phyloP scores from a whole-genome alignment of 805 yeast species.

The Tanozyma kutaoensis region DNA sequence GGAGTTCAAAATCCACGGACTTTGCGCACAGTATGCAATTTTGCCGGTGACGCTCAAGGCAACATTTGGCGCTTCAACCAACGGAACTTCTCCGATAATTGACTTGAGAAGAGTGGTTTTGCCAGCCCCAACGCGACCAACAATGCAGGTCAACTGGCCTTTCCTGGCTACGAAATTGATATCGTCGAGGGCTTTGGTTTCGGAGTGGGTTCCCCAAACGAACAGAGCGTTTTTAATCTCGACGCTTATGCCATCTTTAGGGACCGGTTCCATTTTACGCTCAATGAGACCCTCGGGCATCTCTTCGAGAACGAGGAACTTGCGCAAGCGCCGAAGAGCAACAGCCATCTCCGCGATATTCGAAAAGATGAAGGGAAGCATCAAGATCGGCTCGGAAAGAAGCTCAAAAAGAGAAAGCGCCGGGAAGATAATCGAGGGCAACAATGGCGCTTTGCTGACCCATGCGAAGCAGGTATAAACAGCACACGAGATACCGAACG shows the following conservation, averaged over 20 bases:
- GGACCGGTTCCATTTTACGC: no score
- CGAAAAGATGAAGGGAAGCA: slow-evolving; percentile 18
- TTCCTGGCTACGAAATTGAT: slow-evolving; percentile 36
- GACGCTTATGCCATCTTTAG: slow-evolving; percentile 13
- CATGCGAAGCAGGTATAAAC: slow-evolving; percentile 15
- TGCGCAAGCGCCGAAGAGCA: slow-evolving; percentile 18
- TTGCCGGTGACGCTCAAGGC: slow-evolving; percentile 19
- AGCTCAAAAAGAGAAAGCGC: slow-evolving; percentile 23
- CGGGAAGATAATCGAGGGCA: slow-evolving; percentile 27
- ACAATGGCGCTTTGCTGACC: slow-evolving; percentile 11
- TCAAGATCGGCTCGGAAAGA: slow-evolving; percentile 19
- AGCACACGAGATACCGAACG: slow-evolving; percentile 27
- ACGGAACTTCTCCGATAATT: slow-evolving; percentile 32
- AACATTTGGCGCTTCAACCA: slow-evolving; percentile 2
- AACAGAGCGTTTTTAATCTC: slow-evolving; percentile 37
- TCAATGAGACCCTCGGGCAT: slow-evolving; percentile 12
- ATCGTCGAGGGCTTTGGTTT: slow-evolving; percentile 24
- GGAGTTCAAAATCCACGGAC: slow-evolving; percentile 40
- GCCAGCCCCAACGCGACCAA: slow-evolving; percentile 60
- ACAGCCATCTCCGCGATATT: slow-evolving; percentile 16
- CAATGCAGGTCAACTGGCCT: slow-evolving; percentile 44
- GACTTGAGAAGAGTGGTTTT: slow-evolving; percentile 46
- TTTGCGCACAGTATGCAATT: slow-evolving; percentile 51
- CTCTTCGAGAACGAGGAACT: slow-evolving; percentile 20
- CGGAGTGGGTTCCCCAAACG: slow-evolving; percentile 4